Base-by-base conservation (phyloP, 305 asterid species). In the Fraxinus xanthoxyloides region DNA sequence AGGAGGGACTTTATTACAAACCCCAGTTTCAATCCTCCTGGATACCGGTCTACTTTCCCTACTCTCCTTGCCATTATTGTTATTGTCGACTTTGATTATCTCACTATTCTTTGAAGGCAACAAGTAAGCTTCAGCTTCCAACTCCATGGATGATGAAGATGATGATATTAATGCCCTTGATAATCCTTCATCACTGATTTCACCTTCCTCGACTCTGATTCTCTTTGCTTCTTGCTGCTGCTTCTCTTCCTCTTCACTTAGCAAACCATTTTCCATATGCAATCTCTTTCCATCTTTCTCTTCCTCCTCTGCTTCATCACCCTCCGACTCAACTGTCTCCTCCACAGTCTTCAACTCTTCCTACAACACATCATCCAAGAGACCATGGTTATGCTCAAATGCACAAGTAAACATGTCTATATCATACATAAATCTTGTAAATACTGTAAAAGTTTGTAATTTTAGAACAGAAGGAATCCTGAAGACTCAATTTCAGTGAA, bases 1-100 rank as follows among this genome's bases (percentile, higher is more conserved):
- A 54, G 99, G 91, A 85, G 99, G 98, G 31, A 96, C 84, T 81
- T 89, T 92, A 86, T 92, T 85, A 85, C 92, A 86, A 72, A 90
- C 82, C 72, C 98, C 98, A 0, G 92, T 88, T 46, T 91, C 95
- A 67, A 96, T 91, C 87, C 94, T 87, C 90, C 79, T 81, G 32
- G 88, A 85, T 77, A 78, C 75, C 34, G 76, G 82, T 76, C 72
- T 87, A 46, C 74, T 88, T 77, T 82, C 94, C 36, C 82, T 76
- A 48, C 86, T 85, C 82, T 61, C 76, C 79, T 80, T 85, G 36
- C 84, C 89, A 81, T 78, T 69, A 51, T 83, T 74, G 48, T 72
- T 84, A 43, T 70, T 77, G 61, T 67, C 77, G 34, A 72, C 81
- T 13, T n/a, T 32, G 59, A 80, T 77, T 51, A 40, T 72, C 46